Evolutionary conservation across 345 rosid genomes (phyloP).

Genomic region (Hibiscus syriacus): DNA sequence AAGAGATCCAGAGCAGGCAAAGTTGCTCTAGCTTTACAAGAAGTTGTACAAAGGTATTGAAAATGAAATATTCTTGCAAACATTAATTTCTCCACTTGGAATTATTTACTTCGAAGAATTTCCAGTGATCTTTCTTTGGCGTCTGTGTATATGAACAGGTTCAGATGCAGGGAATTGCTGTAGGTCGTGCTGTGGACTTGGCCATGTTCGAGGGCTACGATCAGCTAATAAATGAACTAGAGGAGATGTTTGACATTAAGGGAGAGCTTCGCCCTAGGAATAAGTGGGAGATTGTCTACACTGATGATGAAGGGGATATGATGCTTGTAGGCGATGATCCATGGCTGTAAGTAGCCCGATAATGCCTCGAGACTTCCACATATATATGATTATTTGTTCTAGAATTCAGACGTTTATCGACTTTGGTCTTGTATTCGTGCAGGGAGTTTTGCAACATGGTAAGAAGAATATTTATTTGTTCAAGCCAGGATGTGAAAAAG

Average conservation of each 20-base stretch:
- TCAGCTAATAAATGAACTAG: constrained; percentile 67
- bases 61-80: not conserved
- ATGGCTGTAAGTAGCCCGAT: constrained; percentile 60
- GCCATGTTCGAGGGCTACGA: constrained; percentile 49
- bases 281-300: constrained; percentile 83
- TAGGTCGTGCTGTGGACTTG: constrained; percentile 87
- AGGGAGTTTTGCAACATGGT: constrained; percentile 96
- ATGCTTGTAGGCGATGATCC: constrained; percentile 97
- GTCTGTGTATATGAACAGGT: constrained; percentile 39
- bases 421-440: constrained; percentile 9
- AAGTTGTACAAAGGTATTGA: constrained; percentile 61
- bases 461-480: constrained; percentile 68
- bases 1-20: constrained; percentile 64
- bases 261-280: constrained; percentile 53
- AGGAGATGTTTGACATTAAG: constrained; percentile 68
- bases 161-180: constrained; percentile 83
- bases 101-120: not conserved
- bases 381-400: not conserved
- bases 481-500: constrained; percentile 75
- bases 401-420: not conserved
- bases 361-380: not conserved
- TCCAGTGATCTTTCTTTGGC: not conserved
- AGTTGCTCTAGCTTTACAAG: constrained; percentile 39
- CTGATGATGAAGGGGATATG: constrained; percentile 89
- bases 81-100: not conserved